Evolutionary conservation across 257 asterid genomes (phyloP).

Genomic region (Ballota nigra): DNA sequence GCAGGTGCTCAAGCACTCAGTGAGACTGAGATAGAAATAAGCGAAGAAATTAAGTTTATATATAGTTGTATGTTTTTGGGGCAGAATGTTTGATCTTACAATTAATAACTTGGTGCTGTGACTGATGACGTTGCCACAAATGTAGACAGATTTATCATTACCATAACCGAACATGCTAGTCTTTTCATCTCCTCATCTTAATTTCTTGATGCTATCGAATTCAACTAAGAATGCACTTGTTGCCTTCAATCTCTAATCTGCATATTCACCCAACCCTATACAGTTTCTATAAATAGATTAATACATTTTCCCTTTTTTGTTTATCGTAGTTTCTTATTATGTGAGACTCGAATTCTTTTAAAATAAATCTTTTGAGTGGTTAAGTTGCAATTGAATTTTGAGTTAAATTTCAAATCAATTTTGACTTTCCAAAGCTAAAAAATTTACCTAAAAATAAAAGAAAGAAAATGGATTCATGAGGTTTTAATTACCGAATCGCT

Average conservation of each 20-base stretch:
- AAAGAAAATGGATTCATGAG: no score
- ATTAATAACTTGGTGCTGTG: constrained; percentile 56
- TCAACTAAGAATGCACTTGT: constrained; percentile 67
- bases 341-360: no score
- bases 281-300: no score
- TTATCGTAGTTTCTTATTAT: no score
- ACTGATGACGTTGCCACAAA: no score
- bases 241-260: constrained; percentile 76
- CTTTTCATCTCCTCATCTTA: constrained; percentile 74
- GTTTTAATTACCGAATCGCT: no score
- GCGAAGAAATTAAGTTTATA: constrained; percentile 66
- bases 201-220: constrained; percentile 57
- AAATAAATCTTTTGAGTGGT: no score
- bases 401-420: no score
- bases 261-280: not conserved
- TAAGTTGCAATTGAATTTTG: no score
- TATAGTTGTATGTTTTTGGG: constrained; percentile 46
- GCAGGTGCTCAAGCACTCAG: constrained; percentile 56
- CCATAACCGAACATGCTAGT: constrained; percentile 75
- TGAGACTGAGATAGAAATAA: constrained; percentile 54
- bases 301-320: no score
- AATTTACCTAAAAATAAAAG: no score
- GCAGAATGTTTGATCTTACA: constrained; percentile 56
- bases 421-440: no score
- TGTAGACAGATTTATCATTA: constrained; percentile 34